Evolutionary conservation across 345 rosid genomes (phyloP).

Genomic region (Gossypium arboreum): DNA sequence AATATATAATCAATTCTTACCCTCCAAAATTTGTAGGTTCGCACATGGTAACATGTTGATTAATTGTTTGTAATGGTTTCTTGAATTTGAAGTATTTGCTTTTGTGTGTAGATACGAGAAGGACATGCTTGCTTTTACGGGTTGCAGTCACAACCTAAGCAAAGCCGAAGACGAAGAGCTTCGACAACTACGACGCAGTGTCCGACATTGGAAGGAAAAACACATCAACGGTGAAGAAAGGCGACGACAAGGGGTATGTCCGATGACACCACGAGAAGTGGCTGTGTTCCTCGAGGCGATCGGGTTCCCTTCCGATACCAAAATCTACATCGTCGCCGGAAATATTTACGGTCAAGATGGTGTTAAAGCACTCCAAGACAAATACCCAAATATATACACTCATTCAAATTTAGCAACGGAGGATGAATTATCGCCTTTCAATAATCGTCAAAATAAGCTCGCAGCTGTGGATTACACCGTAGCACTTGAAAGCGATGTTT

Average conservation of each 20-base stretch:
- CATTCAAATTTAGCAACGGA: conserved; percentile 54
- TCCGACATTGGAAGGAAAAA: conserved; percentile 61
- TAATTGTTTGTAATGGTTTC: no score
- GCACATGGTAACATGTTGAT: no score
- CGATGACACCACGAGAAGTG: conserved; percentile 69
- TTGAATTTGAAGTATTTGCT: no score
- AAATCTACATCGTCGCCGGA: conserved; percentile 69
- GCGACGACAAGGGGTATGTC: conserved; percentile 54
- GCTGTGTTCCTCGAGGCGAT: conserved; percentile 67
- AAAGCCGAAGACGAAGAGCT: conserved; percentile 40
- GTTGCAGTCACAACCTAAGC: no score
- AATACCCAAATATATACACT: conserved; percentile 47
- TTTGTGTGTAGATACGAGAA: no score
- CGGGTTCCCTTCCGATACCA: conserved; percentile 54
- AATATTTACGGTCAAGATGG: conserved; percentile 56
- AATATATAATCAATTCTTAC: no score
- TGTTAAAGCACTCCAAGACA: conserved; percentile 27
- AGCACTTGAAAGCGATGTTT: conserved; percentile 60
- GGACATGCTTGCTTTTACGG: no score
- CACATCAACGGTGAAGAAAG: conserved; percentile 39
- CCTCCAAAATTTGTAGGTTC: no score
- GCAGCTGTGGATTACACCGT: conserved; percentile 69
- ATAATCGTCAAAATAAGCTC: conserved; percentile 44
- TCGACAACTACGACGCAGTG: conserved; percentile 35
- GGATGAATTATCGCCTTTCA: conserved; percentile 45